A percentile compares a stretch with the other conserved stretches of the same genome.
These are phyloP conservation scores for Comarum palustre DNA, from an alignment of 306 rosid genomes.

Conservation along the genomic window DNA sequence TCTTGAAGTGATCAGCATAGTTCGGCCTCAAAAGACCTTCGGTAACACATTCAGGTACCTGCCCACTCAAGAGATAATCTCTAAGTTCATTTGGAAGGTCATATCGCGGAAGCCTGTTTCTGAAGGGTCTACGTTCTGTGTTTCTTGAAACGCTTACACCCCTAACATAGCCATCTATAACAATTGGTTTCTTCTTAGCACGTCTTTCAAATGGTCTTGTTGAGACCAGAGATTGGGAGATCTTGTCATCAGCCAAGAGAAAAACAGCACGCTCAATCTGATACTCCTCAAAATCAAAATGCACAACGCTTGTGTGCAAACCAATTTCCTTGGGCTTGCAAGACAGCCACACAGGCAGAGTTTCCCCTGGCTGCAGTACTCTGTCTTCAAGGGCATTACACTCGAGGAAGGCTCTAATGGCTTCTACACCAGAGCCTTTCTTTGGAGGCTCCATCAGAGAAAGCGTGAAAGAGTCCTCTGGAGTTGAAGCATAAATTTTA, in stretches of 20 bases:
- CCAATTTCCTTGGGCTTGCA: conserved; percentile 85
- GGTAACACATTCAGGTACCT: conserved; percentile 49
- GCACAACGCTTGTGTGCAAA: conserved; percentile 57
- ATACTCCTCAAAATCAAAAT: conserved; percentile 66
- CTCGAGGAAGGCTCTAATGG: conserved; percentile 45
- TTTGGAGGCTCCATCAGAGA: conserved; percentile 77
- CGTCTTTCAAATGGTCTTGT: conserved; percentile 54
- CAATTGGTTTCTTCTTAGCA: conserved; percentile 50
- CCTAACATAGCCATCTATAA: conserved; percentile 32
- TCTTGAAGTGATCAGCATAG: conserved; percentile 52
- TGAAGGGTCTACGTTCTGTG: conserved; percentile 18
- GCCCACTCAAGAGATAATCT: conserved; percentile 46
- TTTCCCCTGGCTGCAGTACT: conserved; percentile 70
- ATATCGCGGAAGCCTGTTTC: conserved; percentile 66
- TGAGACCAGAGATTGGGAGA: conserved; percentile 66
- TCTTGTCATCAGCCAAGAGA: conserved; percentile 76
- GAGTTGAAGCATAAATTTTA: conserved; percentile 70
- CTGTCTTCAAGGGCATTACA: conserved; percentile 67
- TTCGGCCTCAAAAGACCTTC: conserved; percentile 52
- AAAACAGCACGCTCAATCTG: conserved; percentile 71
- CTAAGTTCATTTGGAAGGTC: conserved; percentile 55
- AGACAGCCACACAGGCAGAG: conserved; percentile 70
- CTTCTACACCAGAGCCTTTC: conserved; percentile 33
- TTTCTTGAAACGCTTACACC: conserved; percentile 43
- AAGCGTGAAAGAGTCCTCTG: conserved; percentile 66